Percentiles rank a stretch among this genome's conserved stretches.
These are phyloP conservation scores for Tephrocybe sp. DNA, from an alignment of 768 basidiomycete species.

Conservation along the genomic window DNA sequence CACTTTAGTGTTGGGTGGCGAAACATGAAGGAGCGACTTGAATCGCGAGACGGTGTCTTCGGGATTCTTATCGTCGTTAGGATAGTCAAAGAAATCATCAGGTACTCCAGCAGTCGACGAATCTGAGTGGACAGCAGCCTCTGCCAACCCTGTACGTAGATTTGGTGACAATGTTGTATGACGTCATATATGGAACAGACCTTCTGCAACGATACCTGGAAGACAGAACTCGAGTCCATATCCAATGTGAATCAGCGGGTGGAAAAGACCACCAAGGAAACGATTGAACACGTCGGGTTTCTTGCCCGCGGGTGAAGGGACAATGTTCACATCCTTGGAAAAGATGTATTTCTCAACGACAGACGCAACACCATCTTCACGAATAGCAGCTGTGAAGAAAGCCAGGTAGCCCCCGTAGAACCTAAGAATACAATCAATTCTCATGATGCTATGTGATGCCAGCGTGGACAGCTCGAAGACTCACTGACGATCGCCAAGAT, in stretches of 20 bases:
- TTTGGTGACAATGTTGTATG: neutral
- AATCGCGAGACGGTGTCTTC: slow-evolving; percentile 14
- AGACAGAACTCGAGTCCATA: slow-evolving; percentile 63
- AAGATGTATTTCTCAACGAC: slow-evolving; percentile 58
- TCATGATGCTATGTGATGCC: no score
- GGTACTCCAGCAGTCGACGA: slow-evolving; percentile 25
- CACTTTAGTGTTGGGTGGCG: neutral
- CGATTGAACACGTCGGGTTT: slow-evolving; percentile 45
- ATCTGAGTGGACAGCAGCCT: slow-evolving; percentile 46
- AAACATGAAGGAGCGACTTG: slow-evolving; percentile 11
- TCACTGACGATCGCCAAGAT: slow-evolving; percentile 57
- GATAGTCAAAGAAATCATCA: slow-evolving; percentile 15
- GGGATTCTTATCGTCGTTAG: neutral
- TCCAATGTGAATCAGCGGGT: slow-evolving; percentile 65
- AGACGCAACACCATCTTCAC: slow-evolving; percentile 36
- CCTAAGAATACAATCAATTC: slow-evolving; percentile 25
- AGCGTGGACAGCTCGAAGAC: slow-evolving; percentile 12
- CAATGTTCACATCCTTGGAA: slow-evolving; percentile 44
- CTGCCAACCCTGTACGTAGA: slow-evolving; percentile 48
- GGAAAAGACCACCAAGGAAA: slow-evolving; percentile 54
- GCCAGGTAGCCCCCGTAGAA: slow-evolving; percentile 51
- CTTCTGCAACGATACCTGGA: slow-evolving; percentile 62
- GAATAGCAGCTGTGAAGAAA: slow-evolving; percentile 43
- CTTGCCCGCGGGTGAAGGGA: slow-evolving; percentile 25
- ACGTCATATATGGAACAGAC: slow-evolving; percentile 29